Evolutionary conservation across 768 basidiomycete species (phyloP), one percentile per base, ranked within the genome.

Genomic region (Hypsizygus marmoreus): DNA sequence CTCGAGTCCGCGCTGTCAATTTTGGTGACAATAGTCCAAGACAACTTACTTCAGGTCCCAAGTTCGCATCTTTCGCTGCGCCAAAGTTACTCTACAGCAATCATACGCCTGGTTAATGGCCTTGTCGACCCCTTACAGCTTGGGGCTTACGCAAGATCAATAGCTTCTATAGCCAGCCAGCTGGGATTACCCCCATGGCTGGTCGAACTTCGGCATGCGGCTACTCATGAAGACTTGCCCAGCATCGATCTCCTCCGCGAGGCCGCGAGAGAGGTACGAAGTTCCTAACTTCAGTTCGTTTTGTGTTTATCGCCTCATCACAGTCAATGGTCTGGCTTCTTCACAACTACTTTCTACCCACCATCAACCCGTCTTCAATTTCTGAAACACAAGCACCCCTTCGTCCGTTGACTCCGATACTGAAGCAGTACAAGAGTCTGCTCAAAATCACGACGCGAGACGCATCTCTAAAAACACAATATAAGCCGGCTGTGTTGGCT

Each of bases 201-300:
- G 8, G 94, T 99, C 10, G 91, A 95, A 54, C 73, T 98, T 9
- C 77, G 97, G 30, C 97, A 98, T 69, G 91, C 92, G 20, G 91
- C 91, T 10, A 99, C 97, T 1, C 97, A 98, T 58, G 95, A 98
- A 59, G 91, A 95, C 49, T 69, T 98, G 10, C 97, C 95, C 0
- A 86, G 86, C 53, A 71, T 97, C 8, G 82, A 85, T 42, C 65
- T 94, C 4, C 74, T 97, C 13, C 78, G 87, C 43, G 82, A 90
- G 47, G 93, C 84, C 0, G 80, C 85, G 24, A 72, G 75, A 44
- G 86, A 95, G 78, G 92, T 74, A 49, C 41, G 53, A 29, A 16
- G 11, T 36, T 28, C 39, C 42, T 47, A 8, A 25, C 40, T 6
- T 5, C 23, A 26, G 16, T 33, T 46, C 22, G 37, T 40, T 16